Evolutionary conservation across 164 flowering plant species (phyloP).

Genomic region (Tinospora cordifolia): DNA sequence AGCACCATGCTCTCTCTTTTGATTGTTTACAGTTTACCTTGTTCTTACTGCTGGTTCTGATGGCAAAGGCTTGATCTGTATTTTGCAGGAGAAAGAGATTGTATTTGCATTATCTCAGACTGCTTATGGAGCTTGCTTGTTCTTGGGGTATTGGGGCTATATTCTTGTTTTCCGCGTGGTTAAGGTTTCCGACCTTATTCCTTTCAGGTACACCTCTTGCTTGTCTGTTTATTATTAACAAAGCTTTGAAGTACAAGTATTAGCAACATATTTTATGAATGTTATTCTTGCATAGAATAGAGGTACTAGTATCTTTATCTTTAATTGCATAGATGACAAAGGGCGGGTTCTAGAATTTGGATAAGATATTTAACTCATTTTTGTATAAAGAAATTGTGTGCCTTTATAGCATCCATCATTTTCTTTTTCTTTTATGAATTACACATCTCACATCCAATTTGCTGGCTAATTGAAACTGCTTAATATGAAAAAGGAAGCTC

Average conservation of each 20-base stretch:
- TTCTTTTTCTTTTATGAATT: not conserved
- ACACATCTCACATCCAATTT: not conserved
- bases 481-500: too few species aligned
- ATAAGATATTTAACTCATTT: not conserved
- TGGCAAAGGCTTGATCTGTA: not conserved
- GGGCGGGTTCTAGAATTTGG: not conserved
- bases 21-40: not conserved
- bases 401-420: not conserved
- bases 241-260: not conserved
- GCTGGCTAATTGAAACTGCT: not conserved
- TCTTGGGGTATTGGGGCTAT: conserved; percentile 88
- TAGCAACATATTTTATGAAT: not conserved
- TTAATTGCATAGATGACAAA: not conserved
- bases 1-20: not conserved
- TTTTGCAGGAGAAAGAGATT: conserved; percentile 66
- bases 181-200: conserved; percentile 46
- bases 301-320: not conserved
- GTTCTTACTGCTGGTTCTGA: not conserved
- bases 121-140: conserved; percentile 72
- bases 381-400: not conserved
- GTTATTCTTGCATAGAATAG: not conserved
- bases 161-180: conserved; percentile 39
- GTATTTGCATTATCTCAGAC: conserved; percentile 76
- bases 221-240: too few species aligned
- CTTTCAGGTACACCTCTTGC: conserved; percentile 58